A percentile compares a stretch with the other conserved stretches of the same genome.
Evolutionary conservation across 345 rosid species (phyloP).

Genomic region (Eutrema japonicum): DNA sequence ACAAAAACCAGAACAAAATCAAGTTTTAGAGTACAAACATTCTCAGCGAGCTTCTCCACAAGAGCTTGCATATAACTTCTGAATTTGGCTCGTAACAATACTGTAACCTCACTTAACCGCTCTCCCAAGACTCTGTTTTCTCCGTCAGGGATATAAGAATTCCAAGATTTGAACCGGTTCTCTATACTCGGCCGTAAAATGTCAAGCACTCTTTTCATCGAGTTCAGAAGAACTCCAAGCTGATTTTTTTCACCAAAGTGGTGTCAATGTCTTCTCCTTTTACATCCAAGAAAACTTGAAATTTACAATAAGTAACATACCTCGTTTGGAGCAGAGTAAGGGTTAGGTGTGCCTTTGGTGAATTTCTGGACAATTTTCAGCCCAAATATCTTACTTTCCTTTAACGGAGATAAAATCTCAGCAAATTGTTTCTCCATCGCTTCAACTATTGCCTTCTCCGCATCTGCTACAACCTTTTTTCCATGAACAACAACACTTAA

Average conservation of each 20-base stretch:
- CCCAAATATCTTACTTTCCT: conserved; percentile 85
- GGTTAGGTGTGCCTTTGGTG: conserved; percentile 67
- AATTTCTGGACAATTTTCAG: conserved; percentile 84
- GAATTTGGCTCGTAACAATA: conserved; percentile 84
- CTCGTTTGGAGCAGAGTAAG: conserved; percentile 81
- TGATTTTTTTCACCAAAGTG: conserved; percentile 38
- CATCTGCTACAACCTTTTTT: conserved; percentile 81
- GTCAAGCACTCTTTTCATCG: conserved; percentile 89
- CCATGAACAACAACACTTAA: conserved; percentile 20
- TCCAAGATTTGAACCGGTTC: conserved; percentile 75
- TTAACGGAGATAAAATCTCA: conserved; percentile 79
- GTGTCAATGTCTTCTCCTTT: neutral
- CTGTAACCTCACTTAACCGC: conserved; percentile 84
- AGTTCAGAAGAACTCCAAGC: conserved; percentile 90
- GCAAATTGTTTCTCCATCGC: conserved; percentile 86
- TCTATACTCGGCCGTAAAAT: conserved; percentile 74
- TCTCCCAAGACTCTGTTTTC: conserved; percentile 75
- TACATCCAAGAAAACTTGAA: conserved; percentile 9
- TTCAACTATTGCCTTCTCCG: conserved; percentile 81
- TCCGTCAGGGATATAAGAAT: conserved; percentile 66
- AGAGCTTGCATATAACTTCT: conserved; percentile 82
- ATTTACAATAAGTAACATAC: conserved; percentile 42
- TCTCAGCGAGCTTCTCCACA: conserved; percentile 89
- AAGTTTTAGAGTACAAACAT: conserved; percentile 56
- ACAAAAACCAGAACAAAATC: neutral